Base-by-base conservation (phyloP, 2,329 filamentous ascomycete species). In the Geoglossum cookeanum region DNA sequence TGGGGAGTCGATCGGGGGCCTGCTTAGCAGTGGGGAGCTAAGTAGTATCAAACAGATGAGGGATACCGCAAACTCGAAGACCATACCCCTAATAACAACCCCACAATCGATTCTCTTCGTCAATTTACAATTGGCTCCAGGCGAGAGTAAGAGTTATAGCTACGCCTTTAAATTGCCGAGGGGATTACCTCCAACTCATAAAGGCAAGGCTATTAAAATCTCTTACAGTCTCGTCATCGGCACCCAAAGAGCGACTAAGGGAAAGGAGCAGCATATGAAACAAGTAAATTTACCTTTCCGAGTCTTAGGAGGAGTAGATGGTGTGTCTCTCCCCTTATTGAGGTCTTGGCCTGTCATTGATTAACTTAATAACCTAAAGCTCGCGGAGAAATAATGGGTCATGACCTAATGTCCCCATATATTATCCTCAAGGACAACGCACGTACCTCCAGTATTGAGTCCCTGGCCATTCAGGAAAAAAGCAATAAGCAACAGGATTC, bases 21-120 rank as follows among this genome's bases (percentile, higher is more conserved):
- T 98, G 3, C 75, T 97, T n/a, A 88, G 89, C 6, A 81, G 84
- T 52, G 83, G 84, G 56, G 90, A 96, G 65, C 80, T 94, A 62
- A 94, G 91, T 70, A 94, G 85, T 59, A 90, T 98, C 66, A 89
- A 90, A 65, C 90, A 97, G 67, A 96, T 97, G 87, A 84, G 90
- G 62, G 87, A 86, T 3, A 84, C 85, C 55, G 85, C 85, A 30
- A 92, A 85, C 67, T 85, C 88, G 35, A 90, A 88, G 66, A 85
- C 87, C 2, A 84, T 98, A 48, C 92, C 92, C 0, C 74, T 98
- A 52, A 76, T 98, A n/a, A 92, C 87, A 15, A 97, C 91, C 4
- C 90, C 91, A 1, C 92, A 97, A 70, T 95, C 89, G 1, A 87
- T 98, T 60, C 73, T 98, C 11, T 98, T 98, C 68, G 92, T 98